Base-by-base conservation (phyloP, 1,284 basidiomycete species). In the Xanthoconium separans region DNA sequence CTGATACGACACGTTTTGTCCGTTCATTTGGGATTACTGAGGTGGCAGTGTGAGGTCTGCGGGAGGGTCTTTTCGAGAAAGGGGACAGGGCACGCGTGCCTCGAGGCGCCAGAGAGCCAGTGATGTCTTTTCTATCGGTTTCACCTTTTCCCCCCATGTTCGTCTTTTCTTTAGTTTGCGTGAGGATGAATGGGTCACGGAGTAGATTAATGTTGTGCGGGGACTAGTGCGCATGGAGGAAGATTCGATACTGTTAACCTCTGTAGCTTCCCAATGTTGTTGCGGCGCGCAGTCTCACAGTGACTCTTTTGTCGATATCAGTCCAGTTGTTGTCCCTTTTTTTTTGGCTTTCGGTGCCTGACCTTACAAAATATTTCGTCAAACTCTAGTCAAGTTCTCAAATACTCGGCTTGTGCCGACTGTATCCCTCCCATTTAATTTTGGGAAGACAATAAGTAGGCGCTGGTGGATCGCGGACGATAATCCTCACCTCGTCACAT, bases 41-140 rank as follows among this genome's bases (percentile, higher is more conserved):
- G 12, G 40, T 66, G 62, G 64, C 47, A 6, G 3, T 66, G 62
- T 22, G 51, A 45, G 4, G 12, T 6, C 6, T 63, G 62, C 13
- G 53, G 51, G 1, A 60, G 29, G 54, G 22, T 44, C 2, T 62
- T 66, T 37, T 57, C 62, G 44, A 54, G 64, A 15, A 64, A n/a
- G 36, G 64, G 51, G 2, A 55, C 62, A 1, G 16, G 31, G 4
- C 62, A 63, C 27, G 42, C 31, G 8, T 66, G 62, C 43, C 24
- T 6, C 1, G 51, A 29, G 10, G 5, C 24, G 24, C 6, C 30
- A 8, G 34, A 27, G n/a, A 44, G 5, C 3, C 39, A 3, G 20
- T 58, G 54, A 63, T 20, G n/a, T n/a, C 20, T 18, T 6, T 22
- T 12, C 3, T 13, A n/a, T 34, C 7, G 13, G 15, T 27, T 36